Conservation (phyloP, 179 eudicot species). For the Beta corolliflora region DNA sequence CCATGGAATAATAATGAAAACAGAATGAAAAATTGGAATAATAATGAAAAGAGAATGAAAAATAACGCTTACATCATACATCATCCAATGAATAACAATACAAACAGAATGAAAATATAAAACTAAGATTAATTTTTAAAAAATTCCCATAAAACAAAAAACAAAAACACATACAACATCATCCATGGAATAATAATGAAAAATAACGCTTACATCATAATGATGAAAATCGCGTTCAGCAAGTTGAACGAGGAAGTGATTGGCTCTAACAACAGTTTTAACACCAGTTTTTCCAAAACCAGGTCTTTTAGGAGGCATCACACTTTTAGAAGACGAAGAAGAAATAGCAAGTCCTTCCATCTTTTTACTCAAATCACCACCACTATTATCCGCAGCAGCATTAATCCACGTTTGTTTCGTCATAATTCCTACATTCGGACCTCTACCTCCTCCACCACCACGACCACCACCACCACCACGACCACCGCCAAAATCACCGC, state of each 20-base stretch:
- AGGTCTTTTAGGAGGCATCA: slow-evolving; percentile 49
- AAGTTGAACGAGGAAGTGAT: slow-evolving; percentile 60
- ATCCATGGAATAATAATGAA: not conserved
- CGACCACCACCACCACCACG: slow-evolving; percentile 18
- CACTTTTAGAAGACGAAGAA: slow-evolving; percentile 44
- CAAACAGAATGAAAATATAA: not conserved
- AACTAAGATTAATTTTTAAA: no score
- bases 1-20: no score
- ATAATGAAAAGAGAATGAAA: no score
- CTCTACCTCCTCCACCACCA: slow-evolving; percentile 10
- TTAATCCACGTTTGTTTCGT: not conserved
- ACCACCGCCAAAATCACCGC: slow-evolving; percentile 7
- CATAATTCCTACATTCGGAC: slow-evolving; percentile 8
- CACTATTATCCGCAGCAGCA: not conserved
- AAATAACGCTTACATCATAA: slow-evolving; percentile 52
- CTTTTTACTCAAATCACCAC: slow-evolving; percentile 4
- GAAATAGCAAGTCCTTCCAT: slow-evolving; percentile 20
- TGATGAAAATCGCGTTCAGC: slow-evolving; percentile 52
- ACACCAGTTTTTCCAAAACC: slow-evolving; percentile 53
- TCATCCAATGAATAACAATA: not conserved
- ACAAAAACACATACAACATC: not conserved
- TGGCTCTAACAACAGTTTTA: slow-evolving; percentile 47
- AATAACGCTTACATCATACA: no score
- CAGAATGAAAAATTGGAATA: no score
- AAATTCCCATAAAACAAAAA: not conserved